A percentile compares a stretch with the other conserved stretches of the same genome.
Conservation (phyloP, 164 flowering plant genomes). For the Kalanchoe fedtschenkoi region DNA sequence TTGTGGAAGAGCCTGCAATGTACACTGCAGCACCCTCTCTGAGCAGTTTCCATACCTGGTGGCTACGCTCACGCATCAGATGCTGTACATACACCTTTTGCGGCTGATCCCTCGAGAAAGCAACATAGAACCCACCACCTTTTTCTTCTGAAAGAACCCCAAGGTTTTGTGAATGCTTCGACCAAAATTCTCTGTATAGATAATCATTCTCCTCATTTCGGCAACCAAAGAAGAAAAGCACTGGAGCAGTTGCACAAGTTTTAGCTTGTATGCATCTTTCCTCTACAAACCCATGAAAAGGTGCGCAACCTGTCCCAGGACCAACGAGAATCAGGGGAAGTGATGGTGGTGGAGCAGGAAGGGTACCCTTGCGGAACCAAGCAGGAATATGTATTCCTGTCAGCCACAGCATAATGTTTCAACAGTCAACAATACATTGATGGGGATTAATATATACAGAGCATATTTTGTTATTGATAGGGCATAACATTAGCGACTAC, state of each 20-base stretch:
- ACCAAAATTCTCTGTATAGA: conserved; percentile 76
- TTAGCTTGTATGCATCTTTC: conserved; percentile 60
- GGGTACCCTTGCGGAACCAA: conserved; percentile 73
- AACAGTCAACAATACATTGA: not conserved
- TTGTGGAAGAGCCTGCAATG: conserved; percentile 85
- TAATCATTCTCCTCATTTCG: conserved; percentile 61
- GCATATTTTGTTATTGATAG: no score
- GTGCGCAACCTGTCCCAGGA: conserved; percentile 99
- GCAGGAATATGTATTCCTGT: conserved; percentile 60
- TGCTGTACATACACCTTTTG: conserved; percentile 87
- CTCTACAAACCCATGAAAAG: conserved; percentile 77
- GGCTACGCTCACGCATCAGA: conserved; percentile 63
- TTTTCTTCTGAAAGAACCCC: conserved; percentile 74
- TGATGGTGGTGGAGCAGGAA: conserved; percentile 71
- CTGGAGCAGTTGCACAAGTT: conserved; percentile 41
- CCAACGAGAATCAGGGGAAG: conserved; percentile 85
- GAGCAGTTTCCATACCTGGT: conserved; percentile 54
- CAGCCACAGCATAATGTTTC: conserved; percentile 9
- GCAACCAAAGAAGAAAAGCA: conserved; percentile 88
- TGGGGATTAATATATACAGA: no score
- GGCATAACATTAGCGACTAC: no score
- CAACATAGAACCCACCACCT: conserved; percentile 89
- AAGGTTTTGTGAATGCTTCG: conserved; percentile 32
- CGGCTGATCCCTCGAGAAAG: conserved; percentile 86
- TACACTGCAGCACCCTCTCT: conserved; percentile 67